Conservation (phyloP, 352 stramenopile genomes). For the Pythium aquatile region DNA sequence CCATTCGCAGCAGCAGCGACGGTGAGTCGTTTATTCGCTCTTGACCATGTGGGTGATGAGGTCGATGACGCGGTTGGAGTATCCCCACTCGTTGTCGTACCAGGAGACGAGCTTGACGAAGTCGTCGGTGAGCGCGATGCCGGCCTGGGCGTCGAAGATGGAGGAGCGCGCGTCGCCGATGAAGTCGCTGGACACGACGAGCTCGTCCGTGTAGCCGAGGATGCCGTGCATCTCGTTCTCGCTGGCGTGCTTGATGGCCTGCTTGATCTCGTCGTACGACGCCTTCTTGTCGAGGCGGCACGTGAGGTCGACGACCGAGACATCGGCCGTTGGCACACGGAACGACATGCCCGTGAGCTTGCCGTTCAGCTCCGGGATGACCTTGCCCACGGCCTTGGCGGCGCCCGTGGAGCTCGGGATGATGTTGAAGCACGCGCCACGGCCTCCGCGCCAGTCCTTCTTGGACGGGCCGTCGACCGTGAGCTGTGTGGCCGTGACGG, state of each 20-base stretch:
- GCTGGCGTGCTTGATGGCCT: conserved; percentile 86
- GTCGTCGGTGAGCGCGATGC: conserved; percentile 93
- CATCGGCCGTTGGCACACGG: conserved; percentile 93
- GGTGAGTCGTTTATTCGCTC: no score
- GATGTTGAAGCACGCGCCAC: conserved; percentile 90
- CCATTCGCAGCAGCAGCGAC: no score
- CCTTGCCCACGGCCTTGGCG: conserved; percentile 45
- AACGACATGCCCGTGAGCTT: conserved; percentile 96
- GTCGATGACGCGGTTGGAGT: conserved; percentile 90
- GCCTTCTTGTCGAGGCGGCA: conserved; percentile 81
- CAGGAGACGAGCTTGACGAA: conserved; percentile 96
- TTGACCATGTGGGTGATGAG: conserved; percentile 47
- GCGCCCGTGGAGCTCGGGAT: conserved; percentile 89
- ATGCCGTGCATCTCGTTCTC: conserved; percentile 90
- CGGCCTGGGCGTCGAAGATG: conserved; percentile 95
- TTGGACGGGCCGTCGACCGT: conserved; percentile 92
- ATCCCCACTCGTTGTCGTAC: conserved; percentile 95
- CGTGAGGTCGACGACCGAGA: conserved; percentile 95
- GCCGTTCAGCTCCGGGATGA: conserved; percentile 69
- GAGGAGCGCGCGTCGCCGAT: conserved; percentile 81
- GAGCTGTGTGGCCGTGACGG: conserved; percentile 87
- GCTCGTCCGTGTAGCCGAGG: conserved; percentile 91
- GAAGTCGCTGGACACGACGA: conserved; percentile 92
- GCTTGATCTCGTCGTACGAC: conserved; percentile 89
- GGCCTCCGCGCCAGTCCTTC: conserved; percentile 95